A percentile compares a stretch with the other conserved stretches of the same genome.
Evolutionary conservation across 1,284 basidiomycete species (phyloP).

Genomic region (Boletellus dicymbophilus): DNA sequence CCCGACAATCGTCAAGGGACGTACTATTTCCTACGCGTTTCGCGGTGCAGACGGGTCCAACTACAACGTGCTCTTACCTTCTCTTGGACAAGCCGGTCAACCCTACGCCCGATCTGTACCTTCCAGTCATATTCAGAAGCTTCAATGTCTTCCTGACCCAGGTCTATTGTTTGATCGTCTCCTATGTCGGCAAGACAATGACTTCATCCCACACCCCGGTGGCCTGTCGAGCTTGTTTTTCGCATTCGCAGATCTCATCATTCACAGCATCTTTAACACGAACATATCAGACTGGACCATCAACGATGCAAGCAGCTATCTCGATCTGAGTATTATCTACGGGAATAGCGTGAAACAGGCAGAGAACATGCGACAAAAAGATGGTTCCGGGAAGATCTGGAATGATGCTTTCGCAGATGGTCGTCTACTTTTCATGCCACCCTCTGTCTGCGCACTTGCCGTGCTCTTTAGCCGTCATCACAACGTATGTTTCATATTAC

Average conservation of each 20-base stretch:
- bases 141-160: constrained; percentile 61
- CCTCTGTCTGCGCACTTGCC: constrained; percentile 66
- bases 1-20: background rate
- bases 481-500: constrained; percentile 52
- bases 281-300: constrained; percentile 50
- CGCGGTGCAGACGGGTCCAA: constrained; percentile 59
- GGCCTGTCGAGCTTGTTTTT: constrained; percentile 74
- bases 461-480: constrained; percentile 76
- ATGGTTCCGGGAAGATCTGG: constrained; percentile 66
- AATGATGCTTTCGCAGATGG: constrained; percentile 72
- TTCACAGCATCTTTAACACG: constrained; percentile 75
- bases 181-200: constrained; percentile 49
- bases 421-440: constrained; percentile 75
- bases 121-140: constrained; percentile 44
- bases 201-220: constrained; percentile 54
- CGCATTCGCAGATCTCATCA: constrained; percentile 76
- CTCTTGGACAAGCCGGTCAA: constrained; percentile 57
- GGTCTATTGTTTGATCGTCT: constrained; percentile 74
- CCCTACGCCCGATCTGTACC: constrained; percentile 79
- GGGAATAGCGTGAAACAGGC: constrained; percentile 56
- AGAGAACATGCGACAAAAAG: constrained; percentile 53
- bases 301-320: constrained; percentile 74
- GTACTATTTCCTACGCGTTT: constrained; percentile 44
- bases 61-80: constrained; percentile 56
- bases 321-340: constrained; percentile 79